Base-by-base conservation (phyloP, 176 grass and related monocot genomes). In the Oryza longistaminata region DNA sequence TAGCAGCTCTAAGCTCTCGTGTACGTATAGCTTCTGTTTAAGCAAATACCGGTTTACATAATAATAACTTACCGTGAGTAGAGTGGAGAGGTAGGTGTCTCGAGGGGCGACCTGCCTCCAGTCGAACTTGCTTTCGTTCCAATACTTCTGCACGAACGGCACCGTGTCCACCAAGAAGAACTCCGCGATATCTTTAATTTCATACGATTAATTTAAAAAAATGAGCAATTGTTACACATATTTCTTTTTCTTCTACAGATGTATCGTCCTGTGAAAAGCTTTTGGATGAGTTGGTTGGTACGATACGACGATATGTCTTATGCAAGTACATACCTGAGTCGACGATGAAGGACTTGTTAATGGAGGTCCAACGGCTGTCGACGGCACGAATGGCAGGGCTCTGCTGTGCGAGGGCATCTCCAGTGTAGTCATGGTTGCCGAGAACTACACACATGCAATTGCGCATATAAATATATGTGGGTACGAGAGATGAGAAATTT, bases 131-230 rank as follows among this genome's bases (percentile, higher is more conserved):
- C 89, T 92, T 49, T 88, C 65, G 24, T 82, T 93, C 96, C 93
- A 98, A 43, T 98, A 98, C 74, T 86, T 84, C n/a, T 85, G 62
- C n/a, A 90, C 67, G 70, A 98, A 93, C 0, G 96, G 96, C 10
- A 89, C 64, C 0, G 96, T 98, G 72, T 98, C 96, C 3, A 98
- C 77, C 9, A 95, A 87, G 77, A 95, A 95, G 84, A 98, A 98
- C 16, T 98, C 89, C 21, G 71, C 93, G 1, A 98, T 64, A 0
- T 42, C 81, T 81, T 60, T 46, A 81, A 21, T 85, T 44, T 29
- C 0, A 9, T 16, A 33, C 5, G 34, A 62, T 24, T 22, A 3
- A 24, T 62, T 62, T 19, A 4, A 0, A 62, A 24, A 61, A 24
- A 1, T 62, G 6, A 58, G 17, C 6, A 58, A 50, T 0, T 8